These are phyloP conservation scores for Leishmania lainsoni DNA, from an alignment of 208 protist species.

Conservation along the genomic window DNA sequence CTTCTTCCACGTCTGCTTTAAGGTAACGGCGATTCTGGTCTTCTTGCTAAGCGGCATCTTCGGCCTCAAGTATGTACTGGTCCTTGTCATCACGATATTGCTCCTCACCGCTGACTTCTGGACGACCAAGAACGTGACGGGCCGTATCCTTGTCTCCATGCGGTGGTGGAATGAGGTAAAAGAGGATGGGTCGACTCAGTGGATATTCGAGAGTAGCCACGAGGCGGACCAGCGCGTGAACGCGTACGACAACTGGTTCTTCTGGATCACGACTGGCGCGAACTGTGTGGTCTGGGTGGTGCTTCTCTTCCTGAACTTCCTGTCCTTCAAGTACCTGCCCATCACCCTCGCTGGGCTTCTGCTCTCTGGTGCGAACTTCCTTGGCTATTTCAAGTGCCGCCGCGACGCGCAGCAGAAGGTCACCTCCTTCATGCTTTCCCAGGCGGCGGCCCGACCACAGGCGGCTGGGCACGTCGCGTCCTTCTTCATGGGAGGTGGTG, in stretches of 20 bases:
- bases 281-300: slow-evolving; percentile 67
- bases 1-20: slow-evolving; percentile 90
- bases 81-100: slow-evolving; percentile 90
- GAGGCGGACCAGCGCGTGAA: slow-evolving; percentile 71
- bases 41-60: slow-evolving; percentile 83
- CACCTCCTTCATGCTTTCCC: slow-evolving; percentile 61
- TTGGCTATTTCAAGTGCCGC: slow-evolving; percentile 89
- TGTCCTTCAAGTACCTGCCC: slow-evolving; percentile 61
- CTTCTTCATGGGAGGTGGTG: slow-evolving; percentile 24
- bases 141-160: slow-evolving; percentile 92
- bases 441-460: slow-evolving; percentile 51
- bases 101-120: slow-evolving; percentile 94
- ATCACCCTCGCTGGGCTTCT: slow-evolving; percentile 64
- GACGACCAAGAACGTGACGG: slow-evolving; percentile 95
- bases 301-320: slow-evolving; percentile 75
- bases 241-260: slow-evolving; percentile 84
- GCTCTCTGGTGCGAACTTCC: slow-evolving; percentile 63
- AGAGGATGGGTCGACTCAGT: slow-evolving; percentile 91
- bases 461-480: slow-evolving; percentile 47
- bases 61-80: slow-evolving; percentile 60
- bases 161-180: slow-evolving; percentile 96
- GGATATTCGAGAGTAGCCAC: slow-evolving; percentile 93
- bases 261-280: slow-evolving; percentile 63
- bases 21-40: slow-evolving; percentile 70
- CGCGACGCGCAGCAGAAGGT: slow-evolving; percentile 69